phyloP scores from a whole-genome alignment of 2,329 filamentous ascomycete species.

The Didymella pomorum region DNA sequence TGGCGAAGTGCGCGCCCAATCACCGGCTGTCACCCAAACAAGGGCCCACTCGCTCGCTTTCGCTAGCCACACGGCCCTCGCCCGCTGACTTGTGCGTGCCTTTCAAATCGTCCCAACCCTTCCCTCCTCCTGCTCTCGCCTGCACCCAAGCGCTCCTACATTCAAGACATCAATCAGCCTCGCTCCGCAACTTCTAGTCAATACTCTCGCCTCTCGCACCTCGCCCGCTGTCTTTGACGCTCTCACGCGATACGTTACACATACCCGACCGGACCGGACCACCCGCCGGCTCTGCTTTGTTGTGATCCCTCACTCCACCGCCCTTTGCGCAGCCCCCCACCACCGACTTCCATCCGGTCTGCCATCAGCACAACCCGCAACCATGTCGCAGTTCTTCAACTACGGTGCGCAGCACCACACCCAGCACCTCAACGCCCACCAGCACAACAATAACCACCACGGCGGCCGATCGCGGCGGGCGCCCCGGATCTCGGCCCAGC shows the following conservation, averaged over 20 bases:
- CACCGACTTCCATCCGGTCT: conserved; percentile 29
- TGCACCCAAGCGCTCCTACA: conserved; percentile 24
- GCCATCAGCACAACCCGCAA: conserved; percentile 32
- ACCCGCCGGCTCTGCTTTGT: conserved; percentile 34
- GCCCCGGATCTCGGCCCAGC: conserved; percentile 78
- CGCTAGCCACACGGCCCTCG: conserved; percentile 21
- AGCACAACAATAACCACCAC: conserved; percentile 70
- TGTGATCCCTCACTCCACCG: conserved; percentile 30
- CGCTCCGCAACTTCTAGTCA: conserved; percentile 35
- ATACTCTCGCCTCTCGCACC: conserved; percentile 27
- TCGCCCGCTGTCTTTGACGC: conserved; percentile 24
- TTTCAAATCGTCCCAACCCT: conserved; percentile 29
- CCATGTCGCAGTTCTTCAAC: conserved; percentile 60
- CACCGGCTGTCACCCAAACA: neutral
- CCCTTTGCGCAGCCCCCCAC: conserved; percentile 30
- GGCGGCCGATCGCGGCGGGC: conserved; percentile 85
- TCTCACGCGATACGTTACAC: conserved; percentile 19
- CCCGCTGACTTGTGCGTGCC: conserved; percentile 28
- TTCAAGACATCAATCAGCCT: conserved; percentile 33
- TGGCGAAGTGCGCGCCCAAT: conserved; percentile 30
- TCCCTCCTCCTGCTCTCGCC: conserved; percentile 26
- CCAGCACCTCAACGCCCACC: conserved; percentile 61
- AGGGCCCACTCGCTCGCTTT: conserved; percentile 18
- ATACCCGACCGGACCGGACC: conserved; percentile 6
- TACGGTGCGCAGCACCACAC: conserved; percentile 58